phyloP scores from a whole-genome alignment of 129 eudicot species.

The Chrysanthemum seticuspe region DNA sequence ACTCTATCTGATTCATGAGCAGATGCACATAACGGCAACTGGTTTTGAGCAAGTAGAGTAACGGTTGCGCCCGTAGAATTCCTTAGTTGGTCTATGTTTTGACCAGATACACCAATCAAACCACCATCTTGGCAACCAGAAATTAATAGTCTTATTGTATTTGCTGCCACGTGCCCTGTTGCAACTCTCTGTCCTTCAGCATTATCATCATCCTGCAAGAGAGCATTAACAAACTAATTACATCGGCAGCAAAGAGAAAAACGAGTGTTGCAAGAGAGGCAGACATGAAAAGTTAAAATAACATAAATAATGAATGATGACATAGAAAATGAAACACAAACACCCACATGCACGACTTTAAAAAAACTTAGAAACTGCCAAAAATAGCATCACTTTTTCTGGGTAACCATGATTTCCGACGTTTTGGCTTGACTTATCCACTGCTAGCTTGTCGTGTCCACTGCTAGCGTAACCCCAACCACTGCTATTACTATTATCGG shows the following conservation, averaged over 20 bases:
- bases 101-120: conserved; percentile 87
- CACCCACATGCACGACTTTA: neutral
- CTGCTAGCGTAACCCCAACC: no score
- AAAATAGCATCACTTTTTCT: no score
- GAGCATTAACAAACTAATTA: neutral
- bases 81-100: conserved; percentile 75
- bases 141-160: conserved; percentile 79
- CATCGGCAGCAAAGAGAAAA: conserved; percentile 18
- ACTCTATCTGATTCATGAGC: conserved; percentile 97
- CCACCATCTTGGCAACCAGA: conserved; percentile 98
- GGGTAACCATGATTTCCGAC: no score
- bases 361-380: no score
- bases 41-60: conserved; percentile 88
- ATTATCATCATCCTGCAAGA: conserved; percentile 64
- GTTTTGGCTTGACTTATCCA: no score
- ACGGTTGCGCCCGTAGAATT: conserved; percentile 88
- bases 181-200: conserved; percentile 52
- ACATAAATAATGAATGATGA: neutral
- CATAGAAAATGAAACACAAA: neutral
- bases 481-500: no score
- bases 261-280: neutral
- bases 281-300: neutral
- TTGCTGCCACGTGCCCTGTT: conserved; percentile 75
- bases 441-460: no score
- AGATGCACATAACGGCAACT: conserved; percentile 94